Evolutionary conservation across 2,329 filamentous ascomycete species (phyloP), one percentile per base, ranked within the genome.

Genomic region (Hypoxylon sp.): DNA sequence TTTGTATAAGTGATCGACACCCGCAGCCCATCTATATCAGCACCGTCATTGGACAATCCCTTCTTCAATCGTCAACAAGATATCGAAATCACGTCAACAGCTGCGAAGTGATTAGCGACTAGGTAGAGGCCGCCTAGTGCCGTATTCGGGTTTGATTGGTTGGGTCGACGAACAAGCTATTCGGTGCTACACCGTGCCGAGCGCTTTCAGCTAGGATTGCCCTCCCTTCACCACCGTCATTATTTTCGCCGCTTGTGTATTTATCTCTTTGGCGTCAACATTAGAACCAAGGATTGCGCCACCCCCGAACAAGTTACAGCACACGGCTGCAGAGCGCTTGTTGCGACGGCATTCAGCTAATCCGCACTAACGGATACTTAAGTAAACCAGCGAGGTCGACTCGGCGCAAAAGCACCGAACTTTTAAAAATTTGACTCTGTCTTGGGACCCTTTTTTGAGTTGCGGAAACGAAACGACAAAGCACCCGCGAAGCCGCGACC

Each of bases 121-220:
- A 56, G 34, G 34, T 62, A 30, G 59, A 71, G 68, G 66, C 59
- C 70, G 62, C 53, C 58, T 61, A 45, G 30, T 32, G 10, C 25
- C n/a, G 48, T 21, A 51, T 52, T 11, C 25, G 1, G 25, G 25
- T 36, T 25, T 74, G 67, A 73, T 74, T 75, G 73, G 73, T 46
- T 60, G 48, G 25, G 61, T 46, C 61, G 57, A 45, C 45, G 66
- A 70, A 69, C 69, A 70, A 65, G 65, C 69, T 74, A 65, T 69
- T 75, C 69, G 73, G 70, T 64, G 65, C 58, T 65, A 74, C 61
- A 66, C 58, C 66, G 68, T 65, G 64, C 60, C 65, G 55, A 69
- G 62, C 60, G 28, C 48, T 62, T 70, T 73, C 73, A 74, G 70
- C 72, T 74, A 43, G 65, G 65, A 73, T 69, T 63, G 38, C 63